Percentiles rank a stretch among this genome's conserved stretches.
These are phyloP conservation scores for Coemansia sp. DNA, from an alignment of 192 early-diverging fungal genomes.

Conservation along the genomic window DNA sequence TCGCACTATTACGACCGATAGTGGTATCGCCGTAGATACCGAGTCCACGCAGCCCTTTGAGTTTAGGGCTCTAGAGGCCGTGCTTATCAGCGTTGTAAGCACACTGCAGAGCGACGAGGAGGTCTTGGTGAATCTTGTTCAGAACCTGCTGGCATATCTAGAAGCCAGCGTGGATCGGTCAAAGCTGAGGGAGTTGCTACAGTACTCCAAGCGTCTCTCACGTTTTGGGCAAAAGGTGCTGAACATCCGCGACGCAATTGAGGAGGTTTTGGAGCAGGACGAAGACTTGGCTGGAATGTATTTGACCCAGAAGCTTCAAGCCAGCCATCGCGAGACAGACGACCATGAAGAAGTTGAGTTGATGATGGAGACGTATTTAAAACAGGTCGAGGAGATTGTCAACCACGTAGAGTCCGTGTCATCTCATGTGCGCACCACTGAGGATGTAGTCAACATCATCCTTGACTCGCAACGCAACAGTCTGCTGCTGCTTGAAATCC, in stretches of 20 bases:
- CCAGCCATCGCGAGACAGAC: conserved; percentile 53
- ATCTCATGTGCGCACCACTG: conserved; percentile 72
- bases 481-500: conserved; percentile 80
- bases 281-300: conserved; percentile 91
- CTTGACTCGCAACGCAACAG: conserved; percentile 83
- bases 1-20: neutral
- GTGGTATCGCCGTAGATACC: neutral
- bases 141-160: conserved; percentile 63
- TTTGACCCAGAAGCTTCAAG: conserved; percentile 74
- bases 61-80: conserved; percentile 75
- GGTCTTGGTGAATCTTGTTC: conserved; percentile 66
- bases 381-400: conserved; percentile 81
- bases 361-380: conserved; percentile 85
- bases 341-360: conserved; percentile 91
- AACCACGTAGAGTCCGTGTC: conserved; percentile 67
- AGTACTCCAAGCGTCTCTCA: conserved; percentile 74
- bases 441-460: conserved; percentile 82
- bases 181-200: conserved; percentile 74
- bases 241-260: conserved; percentile 73
- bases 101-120: conserved; percentile 69
- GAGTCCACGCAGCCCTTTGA: conserved; percentile 45
- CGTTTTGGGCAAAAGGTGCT: conserved; percentile 76
- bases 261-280: conserved; percentile 81
- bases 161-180: conserved; percentile 73
- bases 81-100: conserved; percentile 69